Base-by-base conservation (phyloP, 352 stramenopile species). In the Halophytophthora batemanensis region DNA sequence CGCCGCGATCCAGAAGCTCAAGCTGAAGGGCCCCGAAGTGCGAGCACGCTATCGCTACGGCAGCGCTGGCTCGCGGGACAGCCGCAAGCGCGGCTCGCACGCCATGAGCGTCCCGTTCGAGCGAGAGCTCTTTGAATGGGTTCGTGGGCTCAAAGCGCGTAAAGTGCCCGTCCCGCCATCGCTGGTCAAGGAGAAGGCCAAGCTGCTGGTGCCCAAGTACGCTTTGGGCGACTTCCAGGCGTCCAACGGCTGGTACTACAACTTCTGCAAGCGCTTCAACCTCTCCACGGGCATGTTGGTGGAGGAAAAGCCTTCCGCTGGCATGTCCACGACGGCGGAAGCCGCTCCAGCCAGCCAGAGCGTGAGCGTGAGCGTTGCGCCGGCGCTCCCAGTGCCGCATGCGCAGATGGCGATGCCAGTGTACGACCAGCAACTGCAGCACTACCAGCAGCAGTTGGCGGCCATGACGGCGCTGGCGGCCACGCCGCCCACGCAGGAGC, bases 221-320 rank as follows among this genome's bases (percentile, higher is more conserved):
- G 47, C 39, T 4, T 48, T 78, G 6, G 61, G 61, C 12, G 56
- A 48, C 41, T 81, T 81, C 29, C 64, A 73, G 36, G 70, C 70
- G 31, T 81, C 70, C 4, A 77, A 75, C 31, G 70, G 70, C 43
- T 81, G 70, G 67, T 81, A 81, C 49, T 77, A 77, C 56, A 74
- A 72, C 47, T 81, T 81, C 28, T 74, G 64, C 52, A 65, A 65
- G 38, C 53, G 70, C 19, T 79, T 71, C 40, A 74, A 63, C 42
- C 44, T 76, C 48, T 58, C 53, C 10, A 66, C 62, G 4, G 59
- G 56, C 6, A 45, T 62, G 19, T 55, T 73, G 43, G 47, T 61
- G 14, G 64, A 68, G 33, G 67, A 77, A 10, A 71, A 64, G 33
- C 11, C 6, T 8, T 17, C 29, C 35, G n/a, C 8, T 18, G 10